phyloP scores from a whole-genome alignment of 2,329 filamentous ascomycete species.

The Truncatella angustata region DNA sequence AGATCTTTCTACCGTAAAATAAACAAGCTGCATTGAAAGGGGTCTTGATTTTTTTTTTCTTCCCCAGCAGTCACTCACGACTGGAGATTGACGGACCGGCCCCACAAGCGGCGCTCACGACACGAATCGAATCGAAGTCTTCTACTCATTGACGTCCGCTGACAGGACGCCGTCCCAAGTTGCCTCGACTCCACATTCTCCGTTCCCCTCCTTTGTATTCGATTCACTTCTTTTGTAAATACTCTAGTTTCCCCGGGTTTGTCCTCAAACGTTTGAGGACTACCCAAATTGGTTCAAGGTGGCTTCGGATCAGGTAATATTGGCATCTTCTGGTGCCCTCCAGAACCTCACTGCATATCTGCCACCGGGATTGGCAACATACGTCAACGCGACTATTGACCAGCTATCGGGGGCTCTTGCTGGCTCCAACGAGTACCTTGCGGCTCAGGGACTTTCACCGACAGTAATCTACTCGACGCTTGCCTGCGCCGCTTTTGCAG shows the following conservation, averaged over 20 bases:
- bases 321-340: slow-evolving; percentile 63
- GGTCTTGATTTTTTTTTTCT: neutral
- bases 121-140: slow-evolving; percentile 5
- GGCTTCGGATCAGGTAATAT: slow-evolving; percentile 57
- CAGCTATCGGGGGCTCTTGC: slow-evolving; percentile 47
- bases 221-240: slow-evolving; percentile 1
- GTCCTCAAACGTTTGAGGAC: slow-evolving; percentile 36
- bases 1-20: neutral
- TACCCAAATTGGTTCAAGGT: slow-evolving; percentile 50
- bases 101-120: slow-evolving; percentile 1
- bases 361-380: slow-evolving; percentile 45
- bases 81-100: slow-evolving; percentile 2
- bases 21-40: neutral
- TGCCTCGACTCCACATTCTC: slow-evolving; percentile 7
- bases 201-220: slow-evolving; percentile 5
- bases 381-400: slow-evolving; percentile 51
- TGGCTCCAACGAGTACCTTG: slow-evolving; percentile 51
- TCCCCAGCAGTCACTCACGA: no score
- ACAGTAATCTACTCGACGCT: slow-evolving; percentile 50
- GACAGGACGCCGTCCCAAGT: slow-evolving; percentile 3
- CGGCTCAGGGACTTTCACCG: slow-evolving; percentile 49
- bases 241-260: slow-evolving; percentile 27
- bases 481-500: slow-evolving; percentile 45
- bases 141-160: neutral
- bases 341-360: slow-evolving; percentile 55